Conservation (phyloP, 495 filamentous ascomycete species). For the Podospora bellae-mahoneyi region DNA sequence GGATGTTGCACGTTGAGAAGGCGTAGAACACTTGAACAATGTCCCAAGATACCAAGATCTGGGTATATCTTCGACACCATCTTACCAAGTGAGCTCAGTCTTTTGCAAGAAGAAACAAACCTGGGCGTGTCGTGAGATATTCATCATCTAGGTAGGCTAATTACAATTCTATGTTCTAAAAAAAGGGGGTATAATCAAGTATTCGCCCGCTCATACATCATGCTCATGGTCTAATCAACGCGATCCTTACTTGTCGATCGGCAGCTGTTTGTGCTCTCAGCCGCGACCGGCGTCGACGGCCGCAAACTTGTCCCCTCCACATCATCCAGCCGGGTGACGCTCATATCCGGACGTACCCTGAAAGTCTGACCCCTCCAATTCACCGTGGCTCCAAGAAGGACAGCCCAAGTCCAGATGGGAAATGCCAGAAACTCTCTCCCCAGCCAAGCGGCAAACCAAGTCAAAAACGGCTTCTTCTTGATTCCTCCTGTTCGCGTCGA, state of each 20-base stretch:
- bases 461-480: slow-evolving; percentile 53
- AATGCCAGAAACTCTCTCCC: slow-evolving; percentile 78
- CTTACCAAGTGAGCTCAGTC: too few relatives aligned
- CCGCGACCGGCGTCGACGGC: slow-evolving; percentile 3
- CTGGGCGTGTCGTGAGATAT: not conserved
- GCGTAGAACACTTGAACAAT: too few relatives aligned
- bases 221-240: slow-evolving; percentile 24
- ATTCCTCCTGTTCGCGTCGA: slow-evolving; percentile 32
- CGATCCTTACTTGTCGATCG: slow-evolving; percentile 31
- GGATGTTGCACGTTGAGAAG: too few relatives aligned
- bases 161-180: slow-evolving; percentile 11
- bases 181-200: slow-evolving; percentile 11
- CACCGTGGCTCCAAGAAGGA: slow-evolving; percentile 78
- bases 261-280: slow-evolving; percentile 7
- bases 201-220: not conserved
- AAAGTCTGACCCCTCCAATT: slow-evolving; percentile 83
- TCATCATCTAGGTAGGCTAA: slow-evolving; percentile 2
- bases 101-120: not conserved
- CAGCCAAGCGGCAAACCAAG: slow-evolving; percentile 82
- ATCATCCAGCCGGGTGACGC: slow-evolving; percentile 51
- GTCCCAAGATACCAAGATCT: too few relatives aligned
- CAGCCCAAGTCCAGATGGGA: slow-evolving; percentile 84
- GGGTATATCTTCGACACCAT: too few relatives aligned
- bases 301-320: not conserved
- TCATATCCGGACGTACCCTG: slow-evolving; percentile 80